Base-by-base conservation (phyloP, 805 yeast species). In the Cyberlindnera sargentensis region DNA sequence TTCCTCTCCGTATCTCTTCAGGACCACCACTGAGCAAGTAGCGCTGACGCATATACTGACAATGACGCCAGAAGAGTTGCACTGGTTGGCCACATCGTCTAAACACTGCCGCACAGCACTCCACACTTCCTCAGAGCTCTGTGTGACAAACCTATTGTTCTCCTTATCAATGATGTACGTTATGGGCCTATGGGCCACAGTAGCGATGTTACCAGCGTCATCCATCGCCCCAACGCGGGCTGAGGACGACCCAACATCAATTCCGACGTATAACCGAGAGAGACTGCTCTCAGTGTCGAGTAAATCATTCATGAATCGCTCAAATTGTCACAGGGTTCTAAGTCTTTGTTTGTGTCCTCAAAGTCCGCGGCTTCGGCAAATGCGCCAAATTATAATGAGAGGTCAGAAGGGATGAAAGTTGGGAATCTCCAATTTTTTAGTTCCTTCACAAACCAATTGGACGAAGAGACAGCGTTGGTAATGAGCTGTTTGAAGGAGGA, bases 1-100 rank as follows among this genome's bases (percentile, higher is more conserved):
- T 3, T 41, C 42, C 1, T 33, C 34, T 3, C 10, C 37, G 2
- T 50, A 44, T 29, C 53, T 54, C 43, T 53, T 50, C 52, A 66
- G 58, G 1, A 76, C 75, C 8, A 73, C 82, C 66, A 77, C 61
- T 0, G 83, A 78, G 47, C 84, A 78, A 2, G 84, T 78, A 4
- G 84, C 82, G 2, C 77, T 70, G 6, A 73, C 66, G 5, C 71
- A 67, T 29, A 69, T 56, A 2, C 67, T 62, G 11, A 32, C 37
- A 34, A 60, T 42, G 23, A 40, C 46, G 39, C 2, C 36, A 20
- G 1, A 25, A 38, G 1, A 2, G 24, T 2, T 7, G 7, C 5
- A 23, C 24, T 29, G 3, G 28, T 8, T 3, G 8, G 8, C 1
- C 37, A 36, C n/a, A 34, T 27, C 29, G 52, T 43, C 37, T 4